Base-by-base conservation (phyloP, 345 rosid species). In the Populus deltoides region DNA sequence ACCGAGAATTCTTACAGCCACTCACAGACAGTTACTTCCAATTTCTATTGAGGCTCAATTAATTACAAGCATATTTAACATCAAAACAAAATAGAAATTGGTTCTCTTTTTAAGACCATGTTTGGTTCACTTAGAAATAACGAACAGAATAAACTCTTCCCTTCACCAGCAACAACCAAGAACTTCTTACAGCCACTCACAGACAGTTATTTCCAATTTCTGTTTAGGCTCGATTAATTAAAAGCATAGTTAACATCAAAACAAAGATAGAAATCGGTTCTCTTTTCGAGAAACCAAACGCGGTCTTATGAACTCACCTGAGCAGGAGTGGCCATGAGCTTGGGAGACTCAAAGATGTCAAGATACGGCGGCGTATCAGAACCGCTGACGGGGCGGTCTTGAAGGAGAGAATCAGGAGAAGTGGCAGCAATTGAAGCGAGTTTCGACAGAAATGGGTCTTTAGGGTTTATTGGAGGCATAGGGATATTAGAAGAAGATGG, bases 301-400 rank as follows among this genome's bases (percentile, higher is more conserved):
- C 13, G 24, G 35, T 16, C 24, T 22, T 7, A 67, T 39, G 22
- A 29, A 41, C 76, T 75, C 72, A 91, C 97, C 77, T 89, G 91
- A 45, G 95, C 94, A 49, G 95, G 95, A 65, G 97, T 81, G 65
- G 95, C 90, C 97, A 92, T 93, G 86, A 88, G 89, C 87, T 84
- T 80, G 67, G 97, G 91, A 27, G 94, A 87, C 35, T 89, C 94
- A 51, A 90, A 90, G 81, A 94, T 79, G 85, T 93, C 95, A 36
- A 92, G 83, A 75, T 74, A 94, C 41, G 98, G 98, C 31, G 87
- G 97, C 63, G 84, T 41, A 77, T 87, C 89, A 12, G 94, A 10
- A 0, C 17, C 11, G 74, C 83, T 81, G 0, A 75, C 81, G 35
- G 92, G 89, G 35, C 88, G 87, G 45, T 12, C 45, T 59, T 85